Evolutionary conservation across 805 yeast species (phyloP).

Genomic region (Saccharomycopsis babjevae): DNA sequence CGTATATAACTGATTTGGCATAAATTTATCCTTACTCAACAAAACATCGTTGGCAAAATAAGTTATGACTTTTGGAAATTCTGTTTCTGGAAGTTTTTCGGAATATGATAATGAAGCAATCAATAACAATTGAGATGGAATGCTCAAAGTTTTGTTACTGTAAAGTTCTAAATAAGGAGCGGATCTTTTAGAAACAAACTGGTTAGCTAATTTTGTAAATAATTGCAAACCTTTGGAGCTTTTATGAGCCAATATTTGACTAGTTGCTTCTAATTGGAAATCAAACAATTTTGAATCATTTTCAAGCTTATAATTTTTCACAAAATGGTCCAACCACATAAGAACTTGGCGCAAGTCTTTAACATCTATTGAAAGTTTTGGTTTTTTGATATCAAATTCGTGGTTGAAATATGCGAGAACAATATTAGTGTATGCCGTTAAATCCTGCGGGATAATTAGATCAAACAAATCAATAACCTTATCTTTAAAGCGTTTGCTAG

Average conservation of each 20-base stretch:
- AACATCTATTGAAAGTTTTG: constrained; percentile 3
- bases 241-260: constrained; percentile 1
- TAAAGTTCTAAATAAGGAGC: background rate
- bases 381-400: constrained; percentile 1
- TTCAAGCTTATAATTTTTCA: background rate
- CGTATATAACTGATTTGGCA: constrained; percentile 35
- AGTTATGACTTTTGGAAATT: background rate
- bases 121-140: constrained; percentile 7
- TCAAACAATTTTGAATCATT: background rate
- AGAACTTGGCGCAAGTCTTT: constrained; percentile 7
- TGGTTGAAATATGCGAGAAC: constrained; percentile 1
- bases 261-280: constrained; percentile 6
- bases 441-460: background rate
- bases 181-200: background rate
- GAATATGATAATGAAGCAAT: constrained; percentile 1
- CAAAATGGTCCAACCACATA: constrained; percentile 5
- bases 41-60: constrained; percentile 33
- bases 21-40: constrained; percentile 36
- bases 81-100: background rate
- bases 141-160: background rate
- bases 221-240: background rate
- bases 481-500: background rate
- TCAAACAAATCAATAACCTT: constrained; percentile 4
- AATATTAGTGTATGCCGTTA: background rate
- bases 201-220: background rate